phyloP scores from a whole-genome alignment of 805 yeast genomes.

The Saturnispora saitoi region DNA sequence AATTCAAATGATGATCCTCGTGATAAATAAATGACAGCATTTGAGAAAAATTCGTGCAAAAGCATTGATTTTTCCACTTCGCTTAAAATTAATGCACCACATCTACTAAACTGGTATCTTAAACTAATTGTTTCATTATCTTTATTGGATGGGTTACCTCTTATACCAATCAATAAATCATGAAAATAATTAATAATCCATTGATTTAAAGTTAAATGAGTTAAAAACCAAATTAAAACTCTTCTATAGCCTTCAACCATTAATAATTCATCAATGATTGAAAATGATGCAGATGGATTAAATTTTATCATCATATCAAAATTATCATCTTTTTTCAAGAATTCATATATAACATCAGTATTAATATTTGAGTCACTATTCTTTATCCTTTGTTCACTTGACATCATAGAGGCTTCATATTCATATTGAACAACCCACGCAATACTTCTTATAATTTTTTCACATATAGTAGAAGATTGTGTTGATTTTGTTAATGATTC shows the following conservation, averaged over 20 bases:
- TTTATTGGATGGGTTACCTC: conserved; percentile 34
- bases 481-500: conserved; percentile 23
- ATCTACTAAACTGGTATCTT: conserved; percentile 41
- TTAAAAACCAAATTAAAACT: conserved; percentile 56
- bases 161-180: conserved; percentile 46
- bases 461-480: conserved; percentile 26
- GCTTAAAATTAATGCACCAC: conserved; percentile 45
- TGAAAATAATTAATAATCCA: conserved; percentile 53
- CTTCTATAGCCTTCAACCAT: conserved; percentile 61
- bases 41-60: conserved; percentile 61
- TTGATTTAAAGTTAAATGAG: conserved; percentile 51
- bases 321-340: conserved; percentile 34
- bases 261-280: conserved; percentile 59
- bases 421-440: conserved; percentile 41
- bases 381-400: conserved; percentile 15
- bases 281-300: conserved; percentile 46
- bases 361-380: conserved; percentile 28
- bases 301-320: conserved; percentile 42
- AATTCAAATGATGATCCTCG: conserved; percentile 24
- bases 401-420: conserved; percentile 19
- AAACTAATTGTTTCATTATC: conserved; percentile 11
- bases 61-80: conserved; percentile 58
- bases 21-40: conserved; percentile 38
- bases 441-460: conserved; percentile 37
- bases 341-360: conserved; percentile 44